Evolutionary conservation across 352 stramenopile species (phyloP).

Genomic region (Blastocystis sp.): DNA sequence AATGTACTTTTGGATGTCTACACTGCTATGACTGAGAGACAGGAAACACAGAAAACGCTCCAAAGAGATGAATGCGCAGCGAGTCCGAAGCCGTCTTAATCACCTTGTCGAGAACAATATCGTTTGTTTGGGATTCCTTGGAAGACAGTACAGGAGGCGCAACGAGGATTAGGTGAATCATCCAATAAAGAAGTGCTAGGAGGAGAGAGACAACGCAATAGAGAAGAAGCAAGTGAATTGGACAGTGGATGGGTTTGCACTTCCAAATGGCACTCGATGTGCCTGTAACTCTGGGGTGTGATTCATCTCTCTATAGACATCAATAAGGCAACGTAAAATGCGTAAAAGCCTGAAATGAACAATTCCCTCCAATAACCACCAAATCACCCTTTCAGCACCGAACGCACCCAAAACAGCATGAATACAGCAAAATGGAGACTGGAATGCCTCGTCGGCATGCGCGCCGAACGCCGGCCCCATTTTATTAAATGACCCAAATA

Average conservation of each 20-base stretch:
- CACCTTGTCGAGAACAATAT: slow-evolving; percentile 15
- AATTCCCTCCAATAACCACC: too few species aligned
- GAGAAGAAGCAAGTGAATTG: background rate
- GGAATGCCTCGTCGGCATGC: too few species aligned
- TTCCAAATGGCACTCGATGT: too few species aligned
- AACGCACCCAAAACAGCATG: too few species aligned
- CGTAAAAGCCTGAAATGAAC: too few species aligned
- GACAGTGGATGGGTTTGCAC: too few species aligned
- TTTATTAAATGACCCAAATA: background rate
- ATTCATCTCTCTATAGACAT: too few species aligned
- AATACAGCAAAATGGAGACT: too few species aligned
- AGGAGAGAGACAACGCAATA: background rate
- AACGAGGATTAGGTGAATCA: slow-evolving; percentile 6
- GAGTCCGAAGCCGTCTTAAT: slow-evolving; percentile 11
- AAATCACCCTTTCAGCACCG: too few species aligned
- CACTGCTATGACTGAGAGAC: background rate
- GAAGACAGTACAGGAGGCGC: slow-evolving; percentile 32
- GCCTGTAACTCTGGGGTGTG: too few species aligned
- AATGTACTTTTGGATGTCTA: slow-evolving; percentile 53
- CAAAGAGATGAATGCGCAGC: slow-evolving; percentile 36
- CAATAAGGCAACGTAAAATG: too few species aligned
- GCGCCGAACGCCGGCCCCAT: too few species aligned
- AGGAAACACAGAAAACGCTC: background rate
- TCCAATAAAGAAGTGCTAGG: background rate
- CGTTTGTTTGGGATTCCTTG: slow-evolving; percentile 29